Evolutionary conservation across 192 early-diverging fungal species (phyloP).

Genomic region (Paraglomus occultum): DNA sequence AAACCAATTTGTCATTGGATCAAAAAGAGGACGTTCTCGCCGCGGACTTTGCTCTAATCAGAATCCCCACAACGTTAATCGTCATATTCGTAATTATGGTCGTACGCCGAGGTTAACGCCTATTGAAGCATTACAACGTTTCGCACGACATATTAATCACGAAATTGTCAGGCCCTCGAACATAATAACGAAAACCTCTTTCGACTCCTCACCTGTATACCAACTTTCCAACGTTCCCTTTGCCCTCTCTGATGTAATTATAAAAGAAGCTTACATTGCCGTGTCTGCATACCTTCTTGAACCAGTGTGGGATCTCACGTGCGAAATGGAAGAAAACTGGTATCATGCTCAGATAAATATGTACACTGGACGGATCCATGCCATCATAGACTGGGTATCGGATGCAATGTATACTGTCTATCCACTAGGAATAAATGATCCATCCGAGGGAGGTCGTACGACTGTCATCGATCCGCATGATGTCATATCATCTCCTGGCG

Average conservation of each 20-base stretch:
- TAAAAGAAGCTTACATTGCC: slow-evolving; percentile 64
- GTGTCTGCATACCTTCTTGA: slow-evolving; percentile 52
- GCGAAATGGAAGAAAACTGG: slow-evolving; percentile 82
- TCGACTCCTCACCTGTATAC: slow-evolving; percentile 36
- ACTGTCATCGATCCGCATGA: slow-evolving; percentile 56
- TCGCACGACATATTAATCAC: slow-evolving; percentile 58
- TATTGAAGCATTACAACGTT: slow-evolving; percentile 62
- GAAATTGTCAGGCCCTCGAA: slow-evolving; percentile 48
- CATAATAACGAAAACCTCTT: slow-evolving; percentile 37
- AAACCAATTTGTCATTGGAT: too few relatives aligned
- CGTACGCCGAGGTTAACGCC: slow-evolving; percentile 47
- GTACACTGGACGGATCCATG: slow-evolving; percentile 56
- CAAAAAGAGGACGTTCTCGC: too few relatives aligned
- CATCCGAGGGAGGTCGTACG: slow-evolving; percentile 59
- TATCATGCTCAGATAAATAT: slow-evolving; percentile 70
- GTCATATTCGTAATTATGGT: slow-evolving; percentile 30
- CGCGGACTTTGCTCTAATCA: too few relatives aligned
- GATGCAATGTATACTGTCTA: slow-evolving; percentile 78
- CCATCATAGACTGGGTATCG: slow-evolving; percentile 84
- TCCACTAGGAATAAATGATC: slow-evolving; percentile 79
- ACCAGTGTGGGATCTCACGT: slow-evolving; percentile 80
- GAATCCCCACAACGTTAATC: not conserved
- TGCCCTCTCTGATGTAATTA: slow-evolving; percentile 54
- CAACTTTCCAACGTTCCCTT: slow-evolving; percentile 52
- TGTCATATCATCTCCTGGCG: slow-evolving; percentile 56